Base-by-base conservation (phyloP, 345 rosid genomes). In the Gossypium anomalum region DNA sequence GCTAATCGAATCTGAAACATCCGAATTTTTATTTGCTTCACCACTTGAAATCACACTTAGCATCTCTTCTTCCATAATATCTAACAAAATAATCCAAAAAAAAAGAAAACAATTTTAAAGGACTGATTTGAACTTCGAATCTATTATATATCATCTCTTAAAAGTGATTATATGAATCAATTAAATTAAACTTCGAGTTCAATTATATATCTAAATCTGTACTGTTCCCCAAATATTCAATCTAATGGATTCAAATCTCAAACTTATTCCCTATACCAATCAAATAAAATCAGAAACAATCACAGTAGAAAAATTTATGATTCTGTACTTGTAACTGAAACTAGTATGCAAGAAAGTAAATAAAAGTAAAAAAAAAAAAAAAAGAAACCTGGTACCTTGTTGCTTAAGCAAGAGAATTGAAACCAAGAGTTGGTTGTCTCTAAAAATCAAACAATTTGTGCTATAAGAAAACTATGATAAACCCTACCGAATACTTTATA, bases 1-100 rank as follows among this genome's bases (percentile, higher is more conserved):
- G 72, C 85, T 84, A 20, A 65, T 79, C 52, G 85, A 85, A 78
- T 84, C 87, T 0, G 87, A 81, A 45, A 79, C 59, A 53, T 80
- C 89, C 6, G 56, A 70, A 45, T 23, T 44, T 8, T 5, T 9
- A 2, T 66, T 70, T 7, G 34, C 73, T 63, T 67, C 74, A 0
- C 76, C 75, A 69, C 61, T 75, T 13, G 83, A 79, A 66, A 81
- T 47, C 63, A 74, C 22, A 70, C 80, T 79, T 23, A 44, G 7
- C 23, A 22, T 72, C 60, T 80, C 85, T 60, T 79, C 78, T 71
- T 76, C 84, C 79, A 77, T 77, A 2, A 60, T 38, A 58, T 61
- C 85, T 80, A 63, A 34, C 10, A 15, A 61, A 25, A 7, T 13
- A 25, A 23, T 11, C 62, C 62, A 11, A 22, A 10, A n/a, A n/a